Evolutionary conservation across 2,329 filamentous ascomycete genomes (phyloP), one percentile per base, ranked within the genome.

Genomic region (Byssoonygena ceratinophila): DNA sequence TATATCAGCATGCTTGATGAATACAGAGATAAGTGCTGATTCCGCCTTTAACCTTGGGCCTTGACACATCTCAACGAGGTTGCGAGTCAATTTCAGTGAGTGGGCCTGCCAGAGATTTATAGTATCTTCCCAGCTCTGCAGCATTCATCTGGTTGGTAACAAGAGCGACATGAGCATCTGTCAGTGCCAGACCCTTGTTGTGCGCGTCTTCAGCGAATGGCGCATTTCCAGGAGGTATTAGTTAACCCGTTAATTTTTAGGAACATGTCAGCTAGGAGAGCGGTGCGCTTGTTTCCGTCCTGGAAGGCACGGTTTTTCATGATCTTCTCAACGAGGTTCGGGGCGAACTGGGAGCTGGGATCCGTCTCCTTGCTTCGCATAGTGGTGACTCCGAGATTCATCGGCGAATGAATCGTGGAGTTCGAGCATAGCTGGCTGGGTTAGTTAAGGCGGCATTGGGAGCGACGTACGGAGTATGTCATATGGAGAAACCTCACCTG

Each of bases 221-320:
- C n/a, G n/a, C n/a, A n/a, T n/a, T n/a, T n/a, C n/a, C n/a, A n/a
- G n/a, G n/a, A n/a, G n/a, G n/a, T n/a, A n/a, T n/a, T n/a, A 64
- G 60, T n/a, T 54, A 43, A 43, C 58, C 63, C 60, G 40, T 66
- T 66, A 25, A 64, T 59, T 51, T 58, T 61, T 20, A 65, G 52
- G 34, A 66, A 64, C 59, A 64, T 62, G 46, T 64, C 60, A 2
- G 64, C 61, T 4, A 65, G 36, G 31, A 66, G 57, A 4, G 60
- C 63, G 36, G 60, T 64, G 18, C 62, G 58, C 55, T 67, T 66
- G 14, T 36, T 29, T 29, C 27, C 27, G 27, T 29, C 27, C 27
- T 5, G 4, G 9, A 29, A 29, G 27, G 27, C 27, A 9, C 9
- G 27, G 27, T 29, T 29, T 29, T 29, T 29, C 27, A 29, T 29